Base-by-base conservation (phyloP, 805 yeast genomes). In the Tanozyma kutaoensis region DNA sequence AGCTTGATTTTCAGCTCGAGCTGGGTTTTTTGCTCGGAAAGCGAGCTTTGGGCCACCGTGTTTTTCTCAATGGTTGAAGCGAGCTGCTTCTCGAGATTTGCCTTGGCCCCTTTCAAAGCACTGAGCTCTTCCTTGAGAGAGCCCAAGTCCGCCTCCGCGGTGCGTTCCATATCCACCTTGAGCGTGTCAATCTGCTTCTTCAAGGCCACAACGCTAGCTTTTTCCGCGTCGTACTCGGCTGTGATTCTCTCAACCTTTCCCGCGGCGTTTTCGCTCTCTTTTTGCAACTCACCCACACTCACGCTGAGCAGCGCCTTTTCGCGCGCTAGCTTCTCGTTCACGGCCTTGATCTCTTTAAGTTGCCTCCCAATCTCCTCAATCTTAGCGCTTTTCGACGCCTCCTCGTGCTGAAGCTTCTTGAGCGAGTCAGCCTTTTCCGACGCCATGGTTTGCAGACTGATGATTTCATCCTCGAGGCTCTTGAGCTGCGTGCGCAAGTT, bases 351-450 rank as follows among this genome's bases (percentile, higher is more conserved):
- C 38, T 57, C 31, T 21, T 38, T 25, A 38, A 58, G 24, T 22
- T 50, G 58, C 27, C 27, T 43, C 34, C 25, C 45, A 35, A 37
- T 49, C 24, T 33, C 55, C 33, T 34, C 28, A n/a, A 48, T 42
- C 39, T 37, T 57, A 38, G 31, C 49, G 34, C 23, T 46, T 40
- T 26, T 27, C 20, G 43, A 44, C 37, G 28, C 40, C 33, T 66
- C 72, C 10, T 59, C 59, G 4, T 35, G 37, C 31, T 62, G 62
- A 7, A 70, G 48, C 8, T 53, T 45, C 4, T 55, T 52, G 10
- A 80, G 40, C n/a, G 55, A 45, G 2, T 43, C 41, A 25, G 70
- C 71, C 28, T 69, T 69, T 27, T 61, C 65, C 19, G 59, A 50
- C 13, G 73, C 57, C 11, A 43, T 14, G 8, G 38, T 37, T 8